A percentile compares a stretch with the other conserved stretches of the same genome.
phyloP scores from a whole-genome alignment of 2,329 filamentous ascomycete species.

The Chalaropsis thielavioides region DNA sequence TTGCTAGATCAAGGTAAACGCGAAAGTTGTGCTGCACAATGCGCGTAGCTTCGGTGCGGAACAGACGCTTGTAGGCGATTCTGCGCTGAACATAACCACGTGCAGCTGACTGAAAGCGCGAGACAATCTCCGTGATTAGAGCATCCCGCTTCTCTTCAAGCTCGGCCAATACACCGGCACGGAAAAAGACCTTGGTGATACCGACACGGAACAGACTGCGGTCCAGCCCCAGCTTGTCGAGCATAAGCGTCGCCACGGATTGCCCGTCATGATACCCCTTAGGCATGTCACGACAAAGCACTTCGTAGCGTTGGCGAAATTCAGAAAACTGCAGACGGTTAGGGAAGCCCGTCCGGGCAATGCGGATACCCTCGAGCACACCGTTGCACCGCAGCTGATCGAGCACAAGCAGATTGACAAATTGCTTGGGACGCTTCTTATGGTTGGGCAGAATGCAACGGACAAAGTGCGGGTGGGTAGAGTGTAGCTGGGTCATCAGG shows the following conservation, averaged over 20 bases:
- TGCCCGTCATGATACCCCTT: constrained; percentile 87
- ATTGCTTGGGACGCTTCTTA: constrained; percentile 89
- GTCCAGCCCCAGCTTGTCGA: constrained; percentile 79
- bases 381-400: constrained; percentile 97
- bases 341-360: constrained; percentile 91
- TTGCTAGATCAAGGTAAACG: constrained; percentile 75
- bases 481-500: constrained; percentile 85
- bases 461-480: constrained; percentile 95
- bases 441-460: constrained; percentile 96
- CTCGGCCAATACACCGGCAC: constrained; percentile 87
- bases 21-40: constrained; percentile 94
- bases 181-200: constrained; percentile 94
- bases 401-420: constrained; percentile 80
- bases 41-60: constrained; percentile 82
- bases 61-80: constrained; percentile 81
- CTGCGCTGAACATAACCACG: constrained; percentile 80
- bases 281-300: constrained; percentile 76
- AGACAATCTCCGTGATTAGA: constrained; percentile 87
- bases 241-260: constrained; percentile 67
- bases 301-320: constrained; percentile 90
- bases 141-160: constrained; percentile 90
- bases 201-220: constrained; percentile 80
- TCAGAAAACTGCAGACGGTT: constrained; percentile 86
- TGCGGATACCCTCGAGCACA: constrained; percentile 96
- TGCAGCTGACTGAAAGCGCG: constrained; percentile 80